These are phyloP conservation scores for Skeletonema grethae DNA, from an alignment of 108 stramenopile genomes.

Conservation along the genomic window DNA sequence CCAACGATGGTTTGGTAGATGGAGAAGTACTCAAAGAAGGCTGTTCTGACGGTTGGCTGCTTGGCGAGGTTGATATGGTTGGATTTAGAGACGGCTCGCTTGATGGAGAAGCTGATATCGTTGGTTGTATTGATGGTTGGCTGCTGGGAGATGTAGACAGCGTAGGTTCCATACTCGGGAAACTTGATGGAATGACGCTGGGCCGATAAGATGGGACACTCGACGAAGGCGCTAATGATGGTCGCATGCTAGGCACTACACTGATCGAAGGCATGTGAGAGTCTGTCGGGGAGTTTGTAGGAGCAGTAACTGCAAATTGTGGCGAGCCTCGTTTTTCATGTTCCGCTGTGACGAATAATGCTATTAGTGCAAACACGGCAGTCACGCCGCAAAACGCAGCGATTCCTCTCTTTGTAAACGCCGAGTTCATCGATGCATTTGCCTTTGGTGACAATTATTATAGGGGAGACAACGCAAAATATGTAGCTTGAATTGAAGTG, in stretches of 20 bases:
- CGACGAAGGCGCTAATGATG: conserved; percentile 2
- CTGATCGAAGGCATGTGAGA: background rate
- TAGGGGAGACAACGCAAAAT: no score
- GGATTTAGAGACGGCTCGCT: conserved; percentile 11
- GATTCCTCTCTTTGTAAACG: background rate
- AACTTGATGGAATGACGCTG: background rate
- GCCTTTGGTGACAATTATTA: no score
- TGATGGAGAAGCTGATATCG: conserved; percentile 5
- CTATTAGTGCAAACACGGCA: background rate
- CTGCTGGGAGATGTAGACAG: background rate
- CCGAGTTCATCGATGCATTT: background rate
- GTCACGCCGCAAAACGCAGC: background rate
- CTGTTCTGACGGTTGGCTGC: conserved; percentile 7
- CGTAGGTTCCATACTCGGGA: background rate
- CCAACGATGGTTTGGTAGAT: background rate
- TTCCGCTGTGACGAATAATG: background rate
- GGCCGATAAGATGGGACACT: background rate
- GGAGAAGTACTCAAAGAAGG: background rate
- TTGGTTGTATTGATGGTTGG: background rate
- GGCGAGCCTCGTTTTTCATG: no score
- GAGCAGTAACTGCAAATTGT: no score
- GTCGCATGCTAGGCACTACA: background rate
- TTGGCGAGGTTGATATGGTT: conserved; percentile 16
- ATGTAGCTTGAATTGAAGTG: no score
- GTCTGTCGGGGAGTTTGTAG: conserved; percentile 2